Evolutionary conservation across 2,329 filamentous ascomycete genomes (phyloP).

Genomic region (Lachnellula hyalina): DNA sequence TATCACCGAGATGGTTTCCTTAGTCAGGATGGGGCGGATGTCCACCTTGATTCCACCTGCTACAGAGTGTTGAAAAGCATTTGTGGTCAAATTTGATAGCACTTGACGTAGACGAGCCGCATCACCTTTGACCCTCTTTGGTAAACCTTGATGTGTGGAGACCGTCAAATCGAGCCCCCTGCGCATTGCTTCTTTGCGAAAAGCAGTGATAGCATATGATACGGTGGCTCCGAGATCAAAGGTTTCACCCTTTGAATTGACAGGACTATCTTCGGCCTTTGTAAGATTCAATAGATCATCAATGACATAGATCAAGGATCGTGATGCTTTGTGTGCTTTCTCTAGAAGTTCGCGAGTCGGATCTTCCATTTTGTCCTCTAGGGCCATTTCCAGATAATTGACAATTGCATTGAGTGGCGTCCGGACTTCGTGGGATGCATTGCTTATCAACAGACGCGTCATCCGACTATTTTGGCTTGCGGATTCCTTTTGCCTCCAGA

Average conservation of each 20-base stretch:
- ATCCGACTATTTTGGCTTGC: conserved; percentile 15
- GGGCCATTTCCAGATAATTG: conserved; percentile 23
- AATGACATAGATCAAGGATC: conserved; percentile 18
- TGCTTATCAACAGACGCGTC: conserved; percentile 18
- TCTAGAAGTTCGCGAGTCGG: conserved; percentile 16
- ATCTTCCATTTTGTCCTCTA: conserved; percentile 18
- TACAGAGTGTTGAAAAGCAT: conserved; percentile 21
- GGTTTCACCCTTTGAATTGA: conserved; percentile 10
- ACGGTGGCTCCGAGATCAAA: conserved; percentile 16
- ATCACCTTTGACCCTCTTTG: conserved; percentile 21
- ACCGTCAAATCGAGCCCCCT: conserved; percentile 19
- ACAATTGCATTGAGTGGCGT: conserved; percentile 21
- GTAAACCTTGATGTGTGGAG: conserved; percentile 18
- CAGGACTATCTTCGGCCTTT: conserved; percentile 14
- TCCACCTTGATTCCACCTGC: conserved; percentile 21
- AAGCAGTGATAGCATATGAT: conserved; percentile 11
- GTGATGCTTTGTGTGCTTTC: conserved; percentile 19
- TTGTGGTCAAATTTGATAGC: conserved; percentile 20
- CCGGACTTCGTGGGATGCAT: conserved; percentile 22
- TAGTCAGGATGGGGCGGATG: conserved; percentile 11
- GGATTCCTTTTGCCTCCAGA: conserved; percentile 21
- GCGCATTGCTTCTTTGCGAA: conserved; percentile 18
- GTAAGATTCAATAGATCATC: conserved; percentile 22
- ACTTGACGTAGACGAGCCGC: conserved; percentile 18
- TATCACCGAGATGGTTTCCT: conserved; percentile 12